These are phyloP conservation scores for Solanum virginianum DNA, from an alignment of 257 asterid genomes.

Conservation along the genomic window DNA sequence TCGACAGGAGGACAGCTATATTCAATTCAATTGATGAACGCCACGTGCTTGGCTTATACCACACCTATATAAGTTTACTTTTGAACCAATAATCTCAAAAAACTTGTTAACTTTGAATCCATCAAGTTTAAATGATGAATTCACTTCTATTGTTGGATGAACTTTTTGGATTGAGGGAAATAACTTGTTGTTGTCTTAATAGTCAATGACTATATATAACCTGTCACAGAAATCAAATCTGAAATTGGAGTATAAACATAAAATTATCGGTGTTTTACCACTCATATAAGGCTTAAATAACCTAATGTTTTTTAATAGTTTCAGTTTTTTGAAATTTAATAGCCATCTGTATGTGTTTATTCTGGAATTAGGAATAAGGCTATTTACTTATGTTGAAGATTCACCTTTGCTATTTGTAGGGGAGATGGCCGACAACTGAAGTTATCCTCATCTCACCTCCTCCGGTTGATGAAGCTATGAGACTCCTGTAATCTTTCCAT, in stretches of 20 bases:
- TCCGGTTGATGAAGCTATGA: slow-evolving; percentile 61
- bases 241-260: background rate
- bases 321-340: background rate
- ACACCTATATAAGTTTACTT: background rate
- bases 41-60: background rate
- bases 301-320: too few relatives aligned
- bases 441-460: slow-evolving; percentile 81
- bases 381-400: background rate
- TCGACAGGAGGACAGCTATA: background rate
- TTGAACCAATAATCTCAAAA: background rate
- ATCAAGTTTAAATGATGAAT: background rate
- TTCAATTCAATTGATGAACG: background rate
- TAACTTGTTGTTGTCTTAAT: background rate
- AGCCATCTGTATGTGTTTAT: background rate
- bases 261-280: background rate
- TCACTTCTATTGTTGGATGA: background rate
- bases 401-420: slow-evolving; percentile 26
- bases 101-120: background rate
- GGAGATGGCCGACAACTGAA: slow-evolving; percentile 57
- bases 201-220: background rate
- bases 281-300: too few relatives aligned
- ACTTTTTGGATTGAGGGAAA: background rate
- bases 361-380: background rate
- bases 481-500: slow-evolving; percentile 38
- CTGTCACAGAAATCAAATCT: background rate